Conservation (phyloP, 2,329 filamentous ascomycete genomes). For the Lachnellula hyalina region DNA sequence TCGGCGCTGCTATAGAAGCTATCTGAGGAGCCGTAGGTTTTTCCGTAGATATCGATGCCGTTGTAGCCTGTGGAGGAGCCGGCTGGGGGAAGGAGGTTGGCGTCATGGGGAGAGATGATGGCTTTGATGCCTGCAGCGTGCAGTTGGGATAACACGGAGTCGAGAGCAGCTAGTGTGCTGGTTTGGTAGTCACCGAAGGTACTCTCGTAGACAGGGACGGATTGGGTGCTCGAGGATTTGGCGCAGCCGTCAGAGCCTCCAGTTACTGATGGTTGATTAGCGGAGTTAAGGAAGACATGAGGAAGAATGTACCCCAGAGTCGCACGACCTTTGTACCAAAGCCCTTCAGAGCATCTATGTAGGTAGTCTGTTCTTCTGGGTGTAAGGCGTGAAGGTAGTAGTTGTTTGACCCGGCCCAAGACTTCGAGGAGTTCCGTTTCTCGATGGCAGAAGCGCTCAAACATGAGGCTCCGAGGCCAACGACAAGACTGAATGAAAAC, state of each 20-base stretch:
- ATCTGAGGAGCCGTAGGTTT: slow-evolving; percentile 1
- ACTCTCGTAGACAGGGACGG: slow-evolving; percentile 1
- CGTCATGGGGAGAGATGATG: slow-evolving; percentile 9
- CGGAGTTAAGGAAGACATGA: background rate
- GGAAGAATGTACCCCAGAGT: background rate
- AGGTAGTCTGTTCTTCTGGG: background rate
- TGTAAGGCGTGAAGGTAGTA: slow-evolving; percentile 3
- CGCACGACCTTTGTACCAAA: slow-evolving; percentile 1
- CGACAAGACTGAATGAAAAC: background rate
- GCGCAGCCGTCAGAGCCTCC: background rate
- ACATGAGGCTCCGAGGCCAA: background rate
- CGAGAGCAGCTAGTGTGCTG: background rate
- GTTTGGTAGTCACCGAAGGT: slow-evolving; percentile 1
- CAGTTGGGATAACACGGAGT: slow-evolving; percentile 1
- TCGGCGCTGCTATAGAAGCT: slow-evolving; percentile 1
- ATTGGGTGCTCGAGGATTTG: background rate
- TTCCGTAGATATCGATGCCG: slow-evolving; percentile 6
- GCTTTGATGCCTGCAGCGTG: slow-evolving; percentile 4
- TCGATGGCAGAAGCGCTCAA: background rate
- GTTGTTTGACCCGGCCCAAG: slow-evolving; percentile 4
- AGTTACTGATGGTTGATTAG: background rate
- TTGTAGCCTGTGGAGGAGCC: background rate
- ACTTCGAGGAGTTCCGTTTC: slow-evolving; percentile 1
- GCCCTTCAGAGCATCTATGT: background rate
- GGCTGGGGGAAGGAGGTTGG: background rate